Conservation (phyloP, 176 grass and related monocot genomes). For the Coix lacrymajobi region DNA sequence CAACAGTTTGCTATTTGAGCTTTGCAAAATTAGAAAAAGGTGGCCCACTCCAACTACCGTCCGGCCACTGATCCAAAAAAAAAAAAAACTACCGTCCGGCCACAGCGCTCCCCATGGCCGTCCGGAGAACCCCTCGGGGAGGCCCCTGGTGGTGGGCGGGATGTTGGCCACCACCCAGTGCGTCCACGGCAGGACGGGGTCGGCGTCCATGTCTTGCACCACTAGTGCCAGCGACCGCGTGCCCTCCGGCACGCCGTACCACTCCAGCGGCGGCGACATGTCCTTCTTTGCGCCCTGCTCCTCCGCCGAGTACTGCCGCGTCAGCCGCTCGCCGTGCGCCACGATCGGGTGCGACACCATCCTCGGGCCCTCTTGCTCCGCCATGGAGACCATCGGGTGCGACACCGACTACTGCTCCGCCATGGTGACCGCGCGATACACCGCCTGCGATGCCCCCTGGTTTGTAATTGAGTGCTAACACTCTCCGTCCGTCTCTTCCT, state of each 20-base stretch:
- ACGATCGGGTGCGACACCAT: slow-evolving; percentile 58
- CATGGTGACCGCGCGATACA: too few species aligned
- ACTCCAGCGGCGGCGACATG: slow-evolving; percentile 82
- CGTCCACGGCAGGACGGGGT: slow-evolving; percentile 66
- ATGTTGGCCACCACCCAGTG: slow-evolving; percentile 95
- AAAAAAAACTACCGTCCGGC: too few species aligned
- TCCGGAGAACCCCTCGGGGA: slow-evolving; percentile 78
- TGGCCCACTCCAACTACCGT: too few species aligned
- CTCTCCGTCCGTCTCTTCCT: not conserved
- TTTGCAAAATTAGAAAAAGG: too few species aligned
- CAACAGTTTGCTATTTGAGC: too few species aligned
- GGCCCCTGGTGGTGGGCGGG: slow-evolving; percentile 38
- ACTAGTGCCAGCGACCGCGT: slow-evolving; percentile 61
- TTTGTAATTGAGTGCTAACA: too few species aligned
- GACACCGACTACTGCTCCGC: too few species aligned
- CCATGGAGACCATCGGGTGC: too few species aligned
- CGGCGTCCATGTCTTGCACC: slow-evolving; percentile 62
- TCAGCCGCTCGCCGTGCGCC: slow-evolving; percentile 47
- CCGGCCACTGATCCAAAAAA: too few species aligned
- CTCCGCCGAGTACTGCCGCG: slow-evolving; percentile 66
- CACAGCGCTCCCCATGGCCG: too few species aligned
- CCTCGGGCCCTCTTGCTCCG: slow-evolving; percentile 61
- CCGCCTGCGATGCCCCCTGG: too few species aligned
- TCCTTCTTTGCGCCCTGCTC: slow-evolving; percentile 82
- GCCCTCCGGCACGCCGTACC: slow-evolving; percentile 88